Evolutionary conservation across 306 rosid genomes (phyloP), one percentile per base, ranked within the genome.

Genomic region (Bauhinia variegata): DNA sequence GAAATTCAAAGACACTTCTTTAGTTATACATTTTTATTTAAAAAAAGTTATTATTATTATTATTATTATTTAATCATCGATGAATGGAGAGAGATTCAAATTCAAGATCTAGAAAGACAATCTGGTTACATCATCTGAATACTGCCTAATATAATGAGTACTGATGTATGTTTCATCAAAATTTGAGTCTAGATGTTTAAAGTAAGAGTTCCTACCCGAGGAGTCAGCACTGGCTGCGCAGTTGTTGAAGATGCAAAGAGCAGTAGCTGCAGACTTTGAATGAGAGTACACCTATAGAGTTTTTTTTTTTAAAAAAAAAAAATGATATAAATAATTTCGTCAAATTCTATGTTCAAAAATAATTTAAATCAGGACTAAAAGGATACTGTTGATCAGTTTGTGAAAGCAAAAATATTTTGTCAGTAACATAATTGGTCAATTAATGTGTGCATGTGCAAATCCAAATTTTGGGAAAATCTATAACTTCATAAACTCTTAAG

Each of bases 231-330:
- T 37, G 99, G 97, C 74, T 93, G 97, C 6, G 99, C 99, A 14
- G 99, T 93, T 61, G 99, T 90, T 33, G 99, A 93, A 76, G 99
- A 89, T 11, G 97, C 99, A 75, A 90, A 90, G 51, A 90, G 92
- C 68, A 90, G 80, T 80, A 86, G 93, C 76, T 93, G 99, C 82
- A 90, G 76, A 79, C 91, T 89, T 86, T 93, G 96, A 85, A 93
- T 90, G 66, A 93, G 85, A 56, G 79, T 83, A 85, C 99, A 90
- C 86, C 99, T 93, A 55, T 28, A 77, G 53, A 77, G 36, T 42
- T 43, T 17, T 39, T 58, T 5, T 11, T 5, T 63, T 30, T n/a
- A 66, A 60, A 47, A n/a, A n/a, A n/a, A n/a, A n/a, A n/a, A n/a
- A n/a, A n/a, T n/a, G n/a, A n/a, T n/a, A n/a, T n/a, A n/a, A n/a